Base-by-base conservation (phyloP, 371 early-diverging fungal genomes). In the Circinella minor region DNA sequence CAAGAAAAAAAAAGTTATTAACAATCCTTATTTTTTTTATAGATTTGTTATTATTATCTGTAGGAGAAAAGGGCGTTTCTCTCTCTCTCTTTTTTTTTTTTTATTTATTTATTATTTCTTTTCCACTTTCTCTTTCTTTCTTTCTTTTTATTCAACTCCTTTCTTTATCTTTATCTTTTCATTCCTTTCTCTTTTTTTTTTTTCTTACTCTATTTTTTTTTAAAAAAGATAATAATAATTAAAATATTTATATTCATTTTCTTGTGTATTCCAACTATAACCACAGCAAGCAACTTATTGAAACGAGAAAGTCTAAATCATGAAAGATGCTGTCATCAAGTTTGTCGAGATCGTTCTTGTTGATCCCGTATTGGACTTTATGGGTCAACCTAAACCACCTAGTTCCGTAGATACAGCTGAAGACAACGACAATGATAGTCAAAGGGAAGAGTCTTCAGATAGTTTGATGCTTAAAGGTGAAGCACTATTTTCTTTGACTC, bases 251-350 rank as follows among this genome's bases (percentile, higher is more conserved):
- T 27, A 27, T 27, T 27, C 27, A 27, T 27, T 27, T 27, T 27
- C 27, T 27, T 27, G 27, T 27, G 27, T 27, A 27, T 27, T 7
- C n/a, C 46, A 14, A 43, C 63, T 39, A 46, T 15, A 9, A 47
- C 61, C 61, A 15, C 37, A 18, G 11, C 37, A 10, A 15, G 14
- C 61, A 36, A 27, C 38, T n/a, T n/a, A 17, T 18, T 61, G 17
- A 17, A 61, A 47, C 47, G 47, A 1, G 11, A 47, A 47, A 27
- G 6, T 51, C 51, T 8, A 14, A 51, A 51, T 51, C 51, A 75
- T 75, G 75, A 75, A 75, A 69, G 75, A 75, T 66, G 71, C 59
- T 43, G 70, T 66, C 18, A 65, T 75, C 63, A 66, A 71, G 17
- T 68, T 65, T 49, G 55, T 75, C 63, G 71, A 71, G 48, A 71